phyloP scores from a whole-genome alignment of 1,284 basidiomycete species.

The Fistulinella staudtii region DNA sequence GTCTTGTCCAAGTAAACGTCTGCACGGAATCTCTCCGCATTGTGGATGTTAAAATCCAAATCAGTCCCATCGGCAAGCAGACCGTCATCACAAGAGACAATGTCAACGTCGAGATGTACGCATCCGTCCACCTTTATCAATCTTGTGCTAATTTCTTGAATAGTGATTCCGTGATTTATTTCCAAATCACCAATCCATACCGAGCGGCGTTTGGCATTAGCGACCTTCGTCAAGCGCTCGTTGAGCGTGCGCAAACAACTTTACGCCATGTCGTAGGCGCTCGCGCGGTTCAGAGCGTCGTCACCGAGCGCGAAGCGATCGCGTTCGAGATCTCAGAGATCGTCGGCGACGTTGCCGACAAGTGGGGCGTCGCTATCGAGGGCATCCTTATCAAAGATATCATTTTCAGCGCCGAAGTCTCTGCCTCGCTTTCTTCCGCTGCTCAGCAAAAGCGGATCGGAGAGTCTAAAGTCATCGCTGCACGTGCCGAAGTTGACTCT shows the following conservation, averaged over 20 bases:
- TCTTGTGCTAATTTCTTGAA: slow-evolving; percentile 14
- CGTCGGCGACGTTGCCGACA: slow-evolving; percentile 79
- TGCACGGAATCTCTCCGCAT: slow-evolving; percentile 82
- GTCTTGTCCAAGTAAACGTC: slow-evolving; percentile 88
- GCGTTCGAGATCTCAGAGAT: slow-evolving; percentile 96
- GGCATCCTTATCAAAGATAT: slow-evolving; percentile 94
- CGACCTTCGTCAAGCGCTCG: slow-evolving; percentile 83
- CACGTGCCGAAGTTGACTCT: slow-evolving; percentile 91
- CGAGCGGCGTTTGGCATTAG: slow-evolving; percentile 90
- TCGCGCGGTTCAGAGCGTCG: slow-evolving; percentile 77
- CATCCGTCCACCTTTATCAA: slow-evolving; percentile 11
- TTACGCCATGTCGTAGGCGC: slow-evolving; percentile 93
- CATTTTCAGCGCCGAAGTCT: slow-evolving; percentile 89
- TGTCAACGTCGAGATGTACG: slow-evolving; percentile 80
- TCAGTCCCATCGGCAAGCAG: slow-evolving; percentile 83
- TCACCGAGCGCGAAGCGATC: slow-evolving; percentile 94
- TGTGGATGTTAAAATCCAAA: slow-evolving; percentile 94
- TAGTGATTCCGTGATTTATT: slow-evolving; percentile 88
- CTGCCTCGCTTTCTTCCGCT: slow-evolving; percentile 87
- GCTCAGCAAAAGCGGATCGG: slow-evolving; percentile 94
- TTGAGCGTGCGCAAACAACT: slow-evolving; percentile 94
- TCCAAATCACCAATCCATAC: slow-evolving; percentile 84
- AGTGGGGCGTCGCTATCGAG: slow-evolving; percentile 96
- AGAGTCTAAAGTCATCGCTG: slow-evolving; percentile 95
- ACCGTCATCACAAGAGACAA: slow-evolving; percentile 86